Base-by-base conservation (phyloP, 169 alveolate genomes). In the Ichthyophthirius multifiliis region DNA sequence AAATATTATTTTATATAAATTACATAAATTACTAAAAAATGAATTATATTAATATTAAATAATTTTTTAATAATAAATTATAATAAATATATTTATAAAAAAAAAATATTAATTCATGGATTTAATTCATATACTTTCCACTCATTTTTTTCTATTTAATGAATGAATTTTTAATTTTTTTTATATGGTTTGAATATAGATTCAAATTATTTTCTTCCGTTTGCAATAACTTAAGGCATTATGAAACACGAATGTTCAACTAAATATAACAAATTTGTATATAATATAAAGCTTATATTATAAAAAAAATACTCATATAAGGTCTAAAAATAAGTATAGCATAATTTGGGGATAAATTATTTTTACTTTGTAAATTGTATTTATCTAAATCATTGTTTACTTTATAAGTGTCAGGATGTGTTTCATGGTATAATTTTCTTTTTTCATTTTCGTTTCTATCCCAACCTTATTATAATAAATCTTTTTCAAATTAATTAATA, bases 111-210 rank as follows among this genome's bases (percentile, higher is more conserved):
- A 45, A 27, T 27, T 55, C 71, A 55, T 27, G 71, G 71, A 55
- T 55, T 55, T 10, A 55, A 39, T 27, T 16, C 31, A 55, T 55
- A 39, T 10, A 55, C 71, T 55, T 55, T 34, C 83, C 83, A 76
- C 62, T 62, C 13, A 55, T 62, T 62, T 20, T 62, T 39, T 39
- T 76, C 47, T 31, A 76, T 16, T 7, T 13, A 34, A 41, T 76
- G 30, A 10, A 47, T 34, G 43, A 47, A 47, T 67, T 76, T 76
- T 37, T 62, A 41, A 15, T 37, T 43, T 16, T 77, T 65, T 62
- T 77, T 77, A 31, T 77, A 77, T 2, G 84, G 84, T 64, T 65
- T 41, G 31, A 77, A 77, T 27, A 77, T 64, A 15, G 84, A 77
- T 77, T 77, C 84, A 44, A 77, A 77, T 43, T 62, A 37, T 10